Base-by-base conservation (phyloP, 208 protist genomes). In the Wallacemonas collosoma region DNA sequence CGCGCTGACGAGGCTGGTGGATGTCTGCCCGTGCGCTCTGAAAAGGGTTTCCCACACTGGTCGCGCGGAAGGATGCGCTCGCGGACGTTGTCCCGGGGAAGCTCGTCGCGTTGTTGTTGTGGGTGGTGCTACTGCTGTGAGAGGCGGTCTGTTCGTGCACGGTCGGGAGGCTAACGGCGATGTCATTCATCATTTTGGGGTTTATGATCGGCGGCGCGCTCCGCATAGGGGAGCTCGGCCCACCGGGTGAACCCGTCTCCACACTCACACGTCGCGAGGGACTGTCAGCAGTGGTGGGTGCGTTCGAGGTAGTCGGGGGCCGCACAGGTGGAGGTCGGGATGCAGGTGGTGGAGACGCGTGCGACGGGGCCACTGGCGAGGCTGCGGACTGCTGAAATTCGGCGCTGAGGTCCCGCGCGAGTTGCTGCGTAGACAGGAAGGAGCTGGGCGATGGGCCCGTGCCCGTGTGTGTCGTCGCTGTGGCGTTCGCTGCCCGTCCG, bases 181-280 rank as follows among this genome's bases (percentile, higher is more conserved):
- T 65, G 43, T 65, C 60, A 6, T 45, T 48, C 60, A 65, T 65
- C 60, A 65, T 65, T 41, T 65, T 65, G 8, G 60, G 60, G 40
- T 8, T 65, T 12, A 65, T 65, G 9, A 41, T 38, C 60, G 44
- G 60, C 17, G 60, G 60, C 2, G 60, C 60, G 43, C 50, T 38
- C 4, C 60, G 60, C 14, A 65, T 1, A 38, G 60, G 60, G 39
- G 51, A 64, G 55, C 60, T 35, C 7, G 41, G 56, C 14, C 44
- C 14, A 51, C 60, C n/a, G 14, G 66, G n/a, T 14, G 60, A 56
- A 1, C 50, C 64, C 17, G 14, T 48, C 26, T 17, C 17, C 48
- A 45, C 44, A 43, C 44, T 63, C 47, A 50, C 36, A 9, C 61
- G 67, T 35, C 63, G 55, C 68, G 35, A 4, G 36, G 47, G 38